These are phyloP conservation scores for Massarina eburnea DNA, from an alignment of 2,329 filamentous ascomycete genomes.

Conservation along the genomic window DNA sequence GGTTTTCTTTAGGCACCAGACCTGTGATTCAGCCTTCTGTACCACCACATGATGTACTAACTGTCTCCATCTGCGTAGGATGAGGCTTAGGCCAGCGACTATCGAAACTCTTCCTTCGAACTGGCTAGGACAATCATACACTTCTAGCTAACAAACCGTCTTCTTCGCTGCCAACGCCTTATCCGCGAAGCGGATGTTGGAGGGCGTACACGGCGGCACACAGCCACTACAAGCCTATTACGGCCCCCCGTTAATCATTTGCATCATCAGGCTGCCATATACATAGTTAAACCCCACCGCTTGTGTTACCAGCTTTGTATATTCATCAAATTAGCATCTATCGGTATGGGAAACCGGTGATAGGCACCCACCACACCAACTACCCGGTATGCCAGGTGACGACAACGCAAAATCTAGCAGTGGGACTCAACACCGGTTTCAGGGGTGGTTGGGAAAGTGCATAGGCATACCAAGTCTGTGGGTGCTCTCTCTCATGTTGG, in stretches of 20 bases:
- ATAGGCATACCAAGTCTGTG: conserved; percentile 29
- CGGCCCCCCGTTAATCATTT: neutral
- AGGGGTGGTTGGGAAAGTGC: conserved; percentile 32
- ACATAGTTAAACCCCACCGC: neutral
- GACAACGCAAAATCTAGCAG: conserved; percentile 25
- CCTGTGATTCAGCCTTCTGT: conserved; percentile 27
- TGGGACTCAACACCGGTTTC: conserved; percentile 24
- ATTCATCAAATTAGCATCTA: conserved; percentile 2
- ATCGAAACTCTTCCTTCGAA: conserved; percentile 17
- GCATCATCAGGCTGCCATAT: conserved; percentile 4
- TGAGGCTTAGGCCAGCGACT: conserved; percentile 19
- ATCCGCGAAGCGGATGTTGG: neutral
- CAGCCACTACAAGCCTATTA: conserved; percentile 6
- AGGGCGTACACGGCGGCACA: neutral
- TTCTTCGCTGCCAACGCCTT: conserved; percentile 8
- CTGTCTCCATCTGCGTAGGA: conserved; percentile 20
- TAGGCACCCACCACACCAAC: conserved; percentile 14
- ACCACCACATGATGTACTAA: conserved; percentile 21
- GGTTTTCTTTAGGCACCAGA: conserved; percentile 22
- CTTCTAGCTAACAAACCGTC: conserved; percentile 4
- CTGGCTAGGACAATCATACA: conserved; percentile 20
- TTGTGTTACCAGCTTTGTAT: neutral
- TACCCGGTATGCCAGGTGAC: conserved; percentile 36
- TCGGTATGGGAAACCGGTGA: conserved; percentile 28
- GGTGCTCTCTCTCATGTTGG: conserved; percentile 14